phyloP scores from a whole-genome alignment of 75 land plant genomes.

The Ceratopteris richardii region DNA sequence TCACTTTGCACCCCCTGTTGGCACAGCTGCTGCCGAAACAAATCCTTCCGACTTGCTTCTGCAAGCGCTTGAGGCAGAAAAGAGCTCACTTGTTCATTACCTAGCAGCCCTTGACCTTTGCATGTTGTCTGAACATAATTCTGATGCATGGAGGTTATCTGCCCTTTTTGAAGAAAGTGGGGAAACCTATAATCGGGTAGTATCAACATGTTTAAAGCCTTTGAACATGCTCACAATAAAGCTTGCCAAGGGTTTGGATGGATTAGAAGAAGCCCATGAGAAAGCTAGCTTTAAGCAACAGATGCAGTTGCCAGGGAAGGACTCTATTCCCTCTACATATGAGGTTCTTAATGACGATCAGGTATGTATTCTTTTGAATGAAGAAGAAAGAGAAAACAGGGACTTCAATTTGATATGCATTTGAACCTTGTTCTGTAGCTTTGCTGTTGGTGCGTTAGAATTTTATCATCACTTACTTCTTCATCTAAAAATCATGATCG shows the following conservation, averaged over 20 bases:
- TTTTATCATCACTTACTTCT: slow-evolving; percentile 62
- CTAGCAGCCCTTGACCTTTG: slow-evolving; percentile 91
- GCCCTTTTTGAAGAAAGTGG: slow-evolving; percentile 96
- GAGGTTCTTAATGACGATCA: slow-evolving; percentile 63
- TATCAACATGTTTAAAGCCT: slow-evolving; percentile 61
- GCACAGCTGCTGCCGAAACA: slow-evolving; percentile 89
- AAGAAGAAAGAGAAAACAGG: too few species aligned
- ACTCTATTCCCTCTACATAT: slow-evolving; percentile 1
- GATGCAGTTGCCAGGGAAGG: slow-evolving; percentile 35
- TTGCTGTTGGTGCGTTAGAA: slow-evolving; percentile 74
- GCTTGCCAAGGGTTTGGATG: slow-evolving; percentile 51
- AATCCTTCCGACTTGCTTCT: slow-evolving; percentile 74
- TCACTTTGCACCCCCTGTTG: slow-evolving; percentile 84
- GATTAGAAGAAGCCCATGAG: slow-evolving; percentile 25
- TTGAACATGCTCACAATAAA: slow-evolving; percentile 51
- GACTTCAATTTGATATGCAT: too few species aligned
- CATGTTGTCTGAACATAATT: slow-evolving; percentile 74
- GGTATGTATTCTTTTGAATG: slow-evolving; percentile 36
- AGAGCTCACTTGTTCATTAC: slow-evolving; percentile 57
- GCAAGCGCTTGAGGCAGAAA: slow-evolving; percentile 50
- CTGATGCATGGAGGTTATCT: slow-evolving; percentile 84
- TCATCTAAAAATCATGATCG: slow-evolving; percentile 64
- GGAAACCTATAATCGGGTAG: slow-evolving; percentile 75
- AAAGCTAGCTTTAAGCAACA: slow-evolving; percentile 40
- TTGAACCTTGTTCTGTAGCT: slow-evolving; percentile 36